Evolutionary conservation across 73 alveolate species (phyloP), one percentile per base, ranked within the genome.

Genomic region (Symbiodinium pilosum): DNA sequence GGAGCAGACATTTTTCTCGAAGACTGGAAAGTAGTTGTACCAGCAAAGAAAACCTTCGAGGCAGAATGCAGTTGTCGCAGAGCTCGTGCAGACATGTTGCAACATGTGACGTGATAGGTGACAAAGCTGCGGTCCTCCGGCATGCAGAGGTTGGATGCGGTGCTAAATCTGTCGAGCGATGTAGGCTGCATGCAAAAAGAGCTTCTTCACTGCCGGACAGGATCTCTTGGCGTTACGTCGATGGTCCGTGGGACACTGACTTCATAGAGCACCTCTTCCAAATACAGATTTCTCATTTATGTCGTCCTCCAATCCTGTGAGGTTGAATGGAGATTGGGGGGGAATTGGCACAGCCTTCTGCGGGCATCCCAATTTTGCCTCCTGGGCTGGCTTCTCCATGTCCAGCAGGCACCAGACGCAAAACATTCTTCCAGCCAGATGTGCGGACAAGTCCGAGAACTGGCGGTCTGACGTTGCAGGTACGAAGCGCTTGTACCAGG

Each of bases 371-470:
- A 87, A 87, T 32, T 87, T 44, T 56, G 94, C 94, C 43, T 54
- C 94, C 21, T 87, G 94, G 94, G 68, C 68, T 7, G 94, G 94
- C 42, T 87, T 87, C 59, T 87, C 94, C 20, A 87, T 87, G 94
- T 87, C 94, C 59, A 87, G 94, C 94, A 87, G 94, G 94, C 94
- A 5, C 81, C 12, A 28, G 30, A 26, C 30, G 81, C 39, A 4
- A 64, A 28, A 64, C 30, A n/a, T 30, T 30, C 26, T n/a, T n/a
- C n/a, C n/a, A n/a, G n/a, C n/a, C n/a, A n/a, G n/a, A n/a, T n/a
- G n/a, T n/a, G n/a, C n/a, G n/a, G n/a, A n/a, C 73, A 54, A 26
- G 26, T 54, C 71, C 71, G 18, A 54, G 20, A 26, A 24, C 73
- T 24, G 73, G 26, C 34, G 26, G 73, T 54, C 73, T 20, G 81